phyloP scores from a whole-genome alignment of 1,284 basidiomycete genomes.

The Trametes polyzona region DNA sequence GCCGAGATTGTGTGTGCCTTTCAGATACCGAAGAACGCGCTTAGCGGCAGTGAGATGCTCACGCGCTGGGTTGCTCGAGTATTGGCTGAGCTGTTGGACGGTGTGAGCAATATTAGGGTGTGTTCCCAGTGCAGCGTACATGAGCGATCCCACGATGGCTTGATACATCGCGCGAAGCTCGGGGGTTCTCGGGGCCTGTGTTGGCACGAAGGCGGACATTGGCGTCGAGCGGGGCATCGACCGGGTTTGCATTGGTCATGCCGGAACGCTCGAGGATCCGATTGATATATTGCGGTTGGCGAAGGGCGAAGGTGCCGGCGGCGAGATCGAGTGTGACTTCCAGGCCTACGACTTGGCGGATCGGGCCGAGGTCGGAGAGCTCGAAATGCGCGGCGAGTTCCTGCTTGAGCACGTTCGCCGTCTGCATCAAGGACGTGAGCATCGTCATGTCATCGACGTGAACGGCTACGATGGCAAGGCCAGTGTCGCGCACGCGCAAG shows the following conservation, averaged over 20 bases:
- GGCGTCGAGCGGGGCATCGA: constrained; percentile 5
- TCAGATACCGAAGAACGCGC: constrained; percentile 12
- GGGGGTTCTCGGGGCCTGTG: constrained; percentile 4
- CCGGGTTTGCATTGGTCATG: constrained; percentile 1
- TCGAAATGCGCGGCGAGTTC: constrained; percentile 24
- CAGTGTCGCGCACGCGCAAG: background rate
- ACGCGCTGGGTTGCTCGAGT: constrained; percentile 5
- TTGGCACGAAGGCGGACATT: constrained; percentile 3
- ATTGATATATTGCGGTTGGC: background rate
- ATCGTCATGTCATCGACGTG: constrained; percentile 33
- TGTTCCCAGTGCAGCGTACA: constrained; percentile 29
- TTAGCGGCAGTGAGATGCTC: constrained; percentile 6
- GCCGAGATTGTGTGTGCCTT: background rate
- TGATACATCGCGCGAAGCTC: constrained; percentile 26
- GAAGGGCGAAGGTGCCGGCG: background rate
- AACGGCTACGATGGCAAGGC: constrained; percentile 22
- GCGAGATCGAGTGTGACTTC: constrained; percentile 26
- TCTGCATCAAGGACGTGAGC: background rate
- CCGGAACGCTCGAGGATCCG: background rate
- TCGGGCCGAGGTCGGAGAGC: constrained; percentile 30
- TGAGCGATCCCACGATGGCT: constrained; percentile 32
- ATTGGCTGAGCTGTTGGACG: constrained; percentile 5
- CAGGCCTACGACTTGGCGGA: constrained; percentile 30
- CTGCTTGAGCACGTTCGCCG: constrained; percentile 6
- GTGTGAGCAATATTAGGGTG: constrained; percentile 5